Evolutionary conservation across 2,329 filamentous ascomycete genomes (phyloP).

Genomic region (Phaeoacremonium minimum): DNA sequence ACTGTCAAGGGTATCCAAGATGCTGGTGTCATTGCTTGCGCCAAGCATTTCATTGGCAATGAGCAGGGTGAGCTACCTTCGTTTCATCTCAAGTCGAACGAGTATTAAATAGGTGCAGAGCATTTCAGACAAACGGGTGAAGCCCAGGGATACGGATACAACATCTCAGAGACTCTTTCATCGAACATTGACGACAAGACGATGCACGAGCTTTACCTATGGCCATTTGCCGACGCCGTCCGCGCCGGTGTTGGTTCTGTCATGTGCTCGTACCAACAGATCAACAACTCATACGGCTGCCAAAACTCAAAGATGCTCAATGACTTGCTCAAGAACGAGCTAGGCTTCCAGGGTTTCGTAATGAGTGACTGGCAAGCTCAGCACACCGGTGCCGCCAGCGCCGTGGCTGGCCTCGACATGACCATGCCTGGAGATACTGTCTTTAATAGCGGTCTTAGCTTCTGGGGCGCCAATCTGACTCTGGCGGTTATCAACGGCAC

Average conservation of each 20-base stretch:
- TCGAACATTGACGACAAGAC: slow-evolving; percentile 55
- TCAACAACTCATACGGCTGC: slow-evolving; percentile 64
- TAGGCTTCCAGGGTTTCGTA: slow-evolving; percentile 64
- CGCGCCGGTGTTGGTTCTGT: slow-evolving; percentile 45
- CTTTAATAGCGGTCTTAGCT: slow-evolving; percentile 70
- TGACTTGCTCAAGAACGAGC: slow-evolving; percentile 58
- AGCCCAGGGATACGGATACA: slow-evolving; percentile 52
- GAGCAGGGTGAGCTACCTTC: slow-evolving; percentile 49
- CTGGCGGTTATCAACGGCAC: slow-evolving; percentile 86
- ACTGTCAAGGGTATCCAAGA: slow-evolving; percentile 77
- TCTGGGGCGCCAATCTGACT: slow-evolving; percentile 85
- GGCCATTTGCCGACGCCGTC: slow-evolving; percentile 62
- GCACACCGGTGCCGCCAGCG: slow-evolving; percentile 61
- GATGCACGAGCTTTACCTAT: slow-evolving; percentile 59
- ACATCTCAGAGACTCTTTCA: slow-evolving; percentile 53
- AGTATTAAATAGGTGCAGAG: slow-evolving; percentile 34
- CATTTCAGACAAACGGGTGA: slow-evolving; percentile 65
- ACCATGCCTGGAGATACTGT: slow-evolving; percentile 80
- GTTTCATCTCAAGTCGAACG: background rate
- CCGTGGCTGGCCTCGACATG: slow-evolving; percentile 71
- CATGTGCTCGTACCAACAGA: slow-evolving; percentile 55
- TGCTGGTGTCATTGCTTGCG: slow-evolving; percentile 73
- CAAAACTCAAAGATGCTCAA: slow-evolving; percentile 63
- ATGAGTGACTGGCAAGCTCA: slow-evolving; percentile 60
- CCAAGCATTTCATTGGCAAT: slow-evolving; percentile 68